Evolutionary conservation across 2,329 filamentous ascomycete genomes (phyloP), one percentile per base, ranked within the genome.

Genomic region (Phoma sp.): DNA sequence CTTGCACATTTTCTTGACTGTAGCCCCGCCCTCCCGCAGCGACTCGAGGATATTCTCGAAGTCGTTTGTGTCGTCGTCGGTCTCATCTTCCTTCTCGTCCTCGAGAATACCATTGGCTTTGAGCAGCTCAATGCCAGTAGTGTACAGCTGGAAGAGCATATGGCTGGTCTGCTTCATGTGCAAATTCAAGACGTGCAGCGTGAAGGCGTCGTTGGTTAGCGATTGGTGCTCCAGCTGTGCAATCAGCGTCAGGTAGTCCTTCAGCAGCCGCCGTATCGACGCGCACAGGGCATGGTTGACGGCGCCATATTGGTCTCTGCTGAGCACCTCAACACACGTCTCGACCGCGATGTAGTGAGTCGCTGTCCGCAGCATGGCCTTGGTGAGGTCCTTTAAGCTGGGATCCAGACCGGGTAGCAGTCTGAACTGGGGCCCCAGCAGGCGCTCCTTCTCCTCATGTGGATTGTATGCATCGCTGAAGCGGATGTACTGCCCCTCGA

Each of bases 261-360:
- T 95, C 25, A 99, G 78, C 39, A 96, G 82, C 70, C 91, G 96
- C 57, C 95, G 86, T 67, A 99, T 91, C 7, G 93, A 90, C n/a
- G 95, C 93, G 74, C 95, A 98, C 29, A 99, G 80, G 0, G 95
- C 93, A 77, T 99, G 95, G 71, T 96, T 98, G 57, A 99, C 93
- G 18, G 90, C 88, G 7, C 95, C 95, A 75, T 93, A 97, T 70
- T 97, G 91, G 46, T 95, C 91, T 37, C 91, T 83, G 71, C 93
- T 96, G 72, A 97, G 91, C 1, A 97, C 90, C 68, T 99, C 93
- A 44, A 98, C 88, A 74, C 97, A 98, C 3, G 91, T 87, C 69
- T 97, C 91, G 33, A 98, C 82, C 0, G 95, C 93, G 40, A 87
- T 89, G 74, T 97, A 96, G 74, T 98, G 91, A 0, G 91, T 95